A percentile compares a stretch with the other conserved stretches of the same genome.
Evolutionary conservation across 1,139 yeast species (phyloP).

Genomic region (Diutina mesorugosa): DNA sequence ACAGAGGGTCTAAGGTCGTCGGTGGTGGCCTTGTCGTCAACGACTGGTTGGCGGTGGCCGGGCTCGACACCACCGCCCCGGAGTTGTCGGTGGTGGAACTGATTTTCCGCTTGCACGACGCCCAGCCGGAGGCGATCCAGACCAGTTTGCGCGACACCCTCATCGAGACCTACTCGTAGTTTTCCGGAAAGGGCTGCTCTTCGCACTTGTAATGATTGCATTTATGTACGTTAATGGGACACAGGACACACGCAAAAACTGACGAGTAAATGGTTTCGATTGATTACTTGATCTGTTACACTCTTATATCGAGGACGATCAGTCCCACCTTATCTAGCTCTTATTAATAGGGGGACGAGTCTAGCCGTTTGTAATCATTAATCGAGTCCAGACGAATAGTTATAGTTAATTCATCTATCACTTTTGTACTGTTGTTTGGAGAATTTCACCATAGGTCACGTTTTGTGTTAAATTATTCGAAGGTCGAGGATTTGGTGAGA

Average conservation of each 20-base stretch:
- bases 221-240: background rate
- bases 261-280: background rate
- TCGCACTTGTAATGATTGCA: background rate
- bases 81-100: conserved; percentile 94
- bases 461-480: too few species aligned
- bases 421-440: too few species aligned
- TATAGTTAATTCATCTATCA: too few species aligned
- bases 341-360: too few species aligned
- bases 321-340: too few species aligned
- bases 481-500: too few species aligned
- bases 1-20: conserved; percentile 93
- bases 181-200: background rate
- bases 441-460: too few species aligned
- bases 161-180: conserved; percentile 64
- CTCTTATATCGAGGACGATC: too few species aligned
- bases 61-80: conserved; percentile 96
- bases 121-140: conserved; percentile 73
- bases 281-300: too few species aligned
- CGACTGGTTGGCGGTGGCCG: conserved; percentile 96
- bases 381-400: too few species aligned
- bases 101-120: conserved; percentile 85
- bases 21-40: conserved; percentile 99
- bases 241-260: background rate
- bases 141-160: conserved; percentile 82
- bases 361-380: too few species aligned